Percentiles rank a stretch among this genome's conserved stretches.
These are phyloP conservation scores for Backusella sp. DNA, from an alignment of 192 early-diverging fungal species.

Conservation along the genomic window DNA sequence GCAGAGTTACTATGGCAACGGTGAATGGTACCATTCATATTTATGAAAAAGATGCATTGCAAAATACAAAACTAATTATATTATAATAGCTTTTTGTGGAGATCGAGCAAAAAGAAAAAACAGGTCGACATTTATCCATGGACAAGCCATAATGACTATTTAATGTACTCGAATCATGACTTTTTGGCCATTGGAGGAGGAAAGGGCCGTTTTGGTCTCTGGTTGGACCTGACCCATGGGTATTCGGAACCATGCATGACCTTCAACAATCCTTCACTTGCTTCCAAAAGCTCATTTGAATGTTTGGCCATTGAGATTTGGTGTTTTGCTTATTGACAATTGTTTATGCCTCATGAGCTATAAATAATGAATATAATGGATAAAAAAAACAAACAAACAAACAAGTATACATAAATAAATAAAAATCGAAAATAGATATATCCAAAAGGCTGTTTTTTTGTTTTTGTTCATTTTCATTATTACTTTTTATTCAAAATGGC, in stretches of 20 bases:
- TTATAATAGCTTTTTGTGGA: constrained; percentile 70
- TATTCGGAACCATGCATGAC: constrained; percentile 47
- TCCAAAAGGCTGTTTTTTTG: not conserved
- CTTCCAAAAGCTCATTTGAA: not conserved
- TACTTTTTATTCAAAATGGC: not conserved
- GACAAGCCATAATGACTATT: constrained; percentile 75
- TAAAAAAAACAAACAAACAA: not conserved
- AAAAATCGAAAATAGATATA: not conserved
- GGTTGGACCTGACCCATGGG: constrained; percentile 70
- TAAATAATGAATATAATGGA: not conserved
- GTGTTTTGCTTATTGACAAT: constrained; percentile 13
- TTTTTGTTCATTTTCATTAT: not conserved
- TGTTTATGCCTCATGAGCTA: not conserved
- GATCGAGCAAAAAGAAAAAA: constrained; percentile 39
- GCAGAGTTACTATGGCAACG: constrained; percentile 71
- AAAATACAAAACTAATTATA: not conserved
- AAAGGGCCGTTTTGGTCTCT: constrained; percentile 72
- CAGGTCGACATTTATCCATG: constrained; percentile 55
- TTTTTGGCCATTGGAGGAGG: constrained; percentile 79
- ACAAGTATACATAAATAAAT: not conserved
- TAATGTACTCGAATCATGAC: constrained; percentile 65
- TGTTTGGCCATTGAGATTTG: constrained; percentile 20
- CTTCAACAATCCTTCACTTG: constrained; percentile 12
- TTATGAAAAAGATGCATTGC: not conserved
- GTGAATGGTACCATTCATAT: constrained; percentile 60